Evolutionary conservation across 2,329 filamentous ascomycete species (phyloP).

Genomic region (Fusarium sp.): DNA sequence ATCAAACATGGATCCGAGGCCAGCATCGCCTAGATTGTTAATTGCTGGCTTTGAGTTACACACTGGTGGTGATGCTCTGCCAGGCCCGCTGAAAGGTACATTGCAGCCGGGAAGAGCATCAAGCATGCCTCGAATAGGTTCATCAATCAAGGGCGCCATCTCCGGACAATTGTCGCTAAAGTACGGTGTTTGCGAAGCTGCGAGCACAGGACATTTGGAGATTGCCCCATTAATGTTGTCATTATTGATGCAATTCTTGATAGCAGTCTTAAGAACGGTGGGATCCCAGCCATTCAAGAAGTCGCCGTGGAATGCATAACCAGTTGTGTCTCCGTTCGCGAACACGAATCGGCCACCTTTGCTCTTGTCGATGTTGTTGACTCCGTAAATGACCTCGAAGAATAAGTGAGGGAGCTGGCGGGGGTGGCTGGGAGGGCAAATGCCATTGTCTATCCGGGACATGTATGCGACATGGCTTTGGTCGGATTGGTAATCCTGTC

Average conservation of each 20-base stretch:
- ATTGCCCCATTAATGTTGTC: constrained; percentile 30
- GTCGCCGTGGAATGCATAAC: constrained; percentile 42
- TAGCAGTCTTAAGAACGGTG: constrained; percentile 28
- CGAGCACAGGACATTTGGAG: constrained; percentile 30
- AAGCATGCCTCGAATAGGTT: constrained; percentile 36
- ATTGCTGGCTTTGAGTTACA: constrained; percentile 26
- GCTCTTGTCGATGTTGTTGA: constrained; percentile 42
- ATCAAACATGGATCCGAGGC: constrained; percentile 22
- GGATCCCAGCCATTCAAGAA: constrained; percentile 41
- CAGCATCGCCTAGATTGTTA: constrained; percentile 24
- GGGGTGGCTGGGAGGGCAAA: constrained; percentile 41
- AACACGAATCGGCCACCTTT: constrained; percentile 42
- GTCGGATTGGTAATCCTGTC: constrained; percentile 36
- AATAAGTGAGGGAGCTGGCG: constrained; percentile 40
- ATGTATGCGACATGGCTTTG: constrained; percentile 44
- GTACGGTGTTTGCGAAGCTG: constrained; percentile 38
- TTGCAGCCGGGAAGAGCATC: constrained; percentile 38
- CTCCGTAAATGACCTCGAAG: constrained; percentile 42
- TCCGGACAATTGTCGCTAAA: constrained; percentile 41
- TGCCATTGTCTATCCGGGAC: constrained; percentile 43
- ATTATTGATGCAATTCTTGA: constrained; percentile 41
- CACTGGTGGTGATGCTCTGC: constrained; percentile 1
- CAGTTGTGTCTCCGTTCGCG: constrained; percentile 43
- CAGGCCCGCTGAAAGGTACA: constrained; percentile 33
- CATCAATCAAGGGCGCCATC: constrained; percentile 33